Conservation (phyloP, 352 stramenopile species). For the Phytophthora lateralis region DNA sequence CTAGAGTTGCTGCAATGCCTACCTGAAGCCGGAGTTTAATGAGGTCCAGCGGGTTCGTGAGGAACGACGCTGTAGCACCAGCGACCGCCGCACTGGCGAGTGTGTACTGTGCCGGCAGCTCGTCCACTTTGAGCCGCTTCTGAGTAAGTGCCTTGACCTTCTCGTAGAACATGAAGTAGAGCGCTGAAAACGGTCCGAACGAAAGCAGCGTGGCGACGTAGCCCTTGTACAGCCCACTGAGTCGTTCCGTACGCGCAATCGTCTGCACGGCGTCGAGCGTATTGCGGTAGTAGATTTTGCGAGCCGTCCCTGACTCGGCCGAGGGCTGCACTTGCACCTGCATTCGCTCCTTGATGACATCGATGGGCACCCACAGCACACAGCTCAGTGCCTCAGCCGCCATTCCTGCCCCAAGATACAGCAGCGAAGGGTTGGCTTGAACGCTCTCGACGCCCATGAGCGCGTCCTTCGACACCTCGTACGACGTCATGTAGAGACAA, state of each 20-base stretch:
- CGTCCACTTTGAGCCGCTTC: conserved; percentile 39
- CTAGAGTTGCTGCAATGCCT: background rate
- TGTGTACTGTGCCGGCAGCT: conserved; percentile 68
- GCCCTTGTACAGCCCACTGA: conserved; percentile 94
- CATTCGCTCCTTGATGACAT: conserved; percentile 98
- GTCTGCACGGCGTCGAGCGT: conserved; percentile 90
- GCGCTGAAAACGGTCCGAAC: conserved; percentile 97
- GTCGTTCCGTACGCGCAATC: conserved; percentile 90
- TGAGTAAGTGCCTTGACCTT: conserved; percentile 68
- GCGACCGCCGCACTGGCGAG: conserved; percentile 79
- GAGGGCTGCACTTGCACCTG: conserved; percentile 94
- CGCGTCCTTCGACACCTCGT: conserved; percentile 89
- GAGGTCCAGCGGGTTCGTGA: conserved; percentile 98
- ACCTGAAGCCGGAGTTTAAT: conserved; percentile 97
- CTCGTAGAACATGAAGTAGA: conserved; percentile 99
- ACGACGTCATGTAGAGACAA: conserved; percentile 97
- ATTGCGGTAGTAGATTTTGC: conserved; percentile 89
- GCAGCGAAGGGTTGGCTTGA: conserved; percentile 52
- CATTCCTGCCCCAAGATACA: conserved; percentile 79
- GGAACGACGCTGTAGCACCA: conserved; percentile 91
- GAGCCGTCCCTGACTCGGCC: background rate
- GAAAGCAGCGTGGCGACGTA: conserved; percentile 96
- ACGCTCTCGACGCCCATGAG: conserved; percentile 53
- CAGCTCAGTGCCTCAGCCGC: conserved; percentile 88
- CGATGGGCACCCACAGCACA: conserved; percentile 98